phyloP scores from a whole-genome alignment of 176 grass and related monocot genomes.

The Rhipidocladum racemiflorum region DNA sequence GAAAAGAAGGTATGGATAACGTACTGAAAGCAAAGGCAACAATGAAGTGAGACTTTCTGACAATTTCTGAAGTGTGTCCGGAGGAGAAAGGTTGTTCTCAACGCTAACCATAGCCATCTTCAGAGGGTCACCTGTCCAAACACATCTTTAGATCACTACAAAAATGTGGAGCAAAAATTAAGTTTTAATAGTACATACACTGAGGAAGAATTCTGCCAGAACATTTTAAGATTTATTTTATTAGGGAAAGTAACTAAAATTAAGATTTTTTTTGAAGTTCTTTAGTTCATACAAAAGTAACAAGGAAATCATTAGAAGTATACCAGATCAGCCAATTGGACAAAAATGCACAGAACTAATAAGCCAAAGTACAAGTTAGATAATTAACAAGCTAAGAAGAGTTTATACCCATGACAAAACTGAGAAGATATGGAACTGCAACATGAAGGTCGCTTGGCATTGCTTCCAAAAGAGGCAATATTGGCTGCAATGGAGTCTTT shows the following conservation, averaged over 20 bases:
- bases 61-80: conserved; percentile 61
- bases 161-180: conserved; percentile 3
- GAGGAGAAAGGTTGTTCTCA: conserved; percentile 58
- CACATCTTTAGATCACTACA: conserved; percentile 1
- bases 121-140: conserved; percentile 62
- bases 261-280: neutral
- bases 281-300: neutral
- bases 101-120: conserved; percentile 85
- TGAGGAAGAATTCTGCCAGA: neutral
- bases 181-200: neutral
- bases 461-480: conserved; percentile 79
- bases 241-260: neutral
- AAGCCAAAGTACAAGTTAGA: neutral
- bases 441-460: conserved; percentile 75
- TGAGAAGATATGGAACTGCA: conserved; percentile 77
- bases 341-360: neutral
- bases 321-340: neutral
- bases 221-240: neutral
- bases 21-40: conserved; percentile 84
- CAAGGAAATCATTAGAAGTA: neutral
- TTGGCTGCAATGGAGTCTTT: conserved; percentile 57
- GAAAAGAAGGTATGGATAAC: conserved; percentile 7
- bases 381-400: conserved; percentile 15
- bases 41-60: conserved; percentile 74
- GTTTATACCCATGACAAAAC: conserved; percentile 79